phyloP scores from a whole-genome alignment of 257 asterid species.

The Cinchona pubescens region DNA sequence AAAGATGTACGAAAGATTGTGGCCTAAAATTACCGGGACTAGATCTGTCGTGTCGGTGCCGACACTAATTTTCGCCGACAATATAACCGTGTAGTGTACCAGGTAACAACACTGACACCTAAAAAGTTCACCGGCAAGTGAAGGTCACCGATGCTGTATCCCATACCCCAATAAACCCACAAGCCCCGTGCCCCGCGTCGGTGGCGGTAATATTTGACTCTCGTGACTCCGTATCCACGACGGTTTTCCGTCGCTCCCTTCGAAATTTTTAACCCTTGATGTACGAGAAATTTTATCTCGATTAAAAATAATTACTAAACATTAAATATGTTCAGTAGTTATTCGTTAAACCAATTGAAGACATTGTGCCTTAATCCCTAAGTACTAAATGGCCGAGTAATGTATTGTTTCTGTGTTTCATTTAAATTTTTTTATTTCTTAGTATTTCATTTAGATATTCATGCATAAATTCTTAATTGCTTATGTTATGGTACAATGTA shows the following conservation, averaged over 20 bases:
- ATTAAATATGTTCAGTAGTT: too few relatives aligned
- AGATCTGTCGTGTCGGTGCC: slow-evolving; percentile 55
- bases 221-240: slow-evolving; percentile 13
- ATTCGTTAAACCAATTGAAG: too few relatives aligned
- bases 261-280: background rate
- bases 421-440: too few relatives aligned
- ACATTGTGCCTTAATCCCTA: too few relatives aligned
- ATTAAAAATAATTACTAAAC: too few relatives aligned
- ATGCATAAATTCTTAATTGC: too few relatives aligned
- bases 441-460: background rate
- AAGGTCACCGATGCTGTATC: slow-evolving; percentile 17
- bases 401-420: too few relatives aligned
- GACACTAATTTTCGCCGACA: slow-evolving; percentile 53
- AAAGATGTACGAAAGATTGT: too few relatives aligned
- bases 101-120: slow-evolving; percentile 31
- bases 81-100: slow-evolving; percentile 35
- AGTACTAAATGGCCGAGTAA: too few relatives aligned
- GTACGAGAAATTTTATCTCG: too few relatives aligned
- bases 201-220: slow-evolving; percentile 33
- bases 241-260: slow-evolving; percentile 3
- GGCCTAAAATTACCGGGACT: slow-evolving; percentile 30
- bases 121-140: slow-evolving; percentile 27
- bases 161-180: background rate
- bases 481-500: too few relatives aligned
- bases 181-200: slow-evolving; percentile 33